Evolutionary conservation across 2,329 filamentous ascomycete species (phyloP), one percentile per base, ranked within the genome.

Genomic region (Microdochium trichocladiopsis): DNA sequence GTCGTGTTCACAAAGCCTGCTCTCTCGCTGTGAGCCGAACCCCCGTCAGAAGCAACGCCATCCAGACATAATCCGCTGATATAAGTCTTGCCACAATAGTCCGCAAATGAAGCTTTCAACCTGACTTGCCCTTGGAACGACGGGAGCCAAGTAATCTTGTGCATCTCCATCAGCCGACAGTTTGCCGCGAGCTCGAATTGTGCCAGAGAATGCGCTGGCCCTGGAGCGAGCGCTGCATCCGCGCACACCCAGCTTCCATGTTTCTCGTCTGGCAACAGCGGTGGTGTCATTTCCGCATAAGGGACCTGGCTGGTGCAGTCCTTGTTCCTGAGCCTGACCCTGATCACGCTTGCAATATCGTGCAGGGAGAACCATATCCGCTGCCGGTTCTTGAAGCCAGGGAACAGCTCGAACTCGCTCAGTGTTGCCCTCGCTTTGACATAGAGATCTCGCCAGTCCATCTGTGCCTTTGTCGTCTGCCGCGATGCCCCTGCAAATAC

Each of bases 381-480:
- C 18, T 50, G 47, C 28, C 60, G 53, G 48, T 61, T 60, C 48
- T 49, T 53, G 25, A 60, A 54, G 3, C 60, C 60, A 12, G 52
- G 53, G 43, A 56, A 57, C 4, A 49, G 31, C 5, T 53, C 51
- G 5, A 52, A 52, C 12, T 47, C 18, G 23, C n/a, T 58, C 25
- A 59, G 49, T 45, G 54, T 56, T n/a, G 50, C 48, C 41, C 51
- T 55, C 22, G 52, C 52, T 28, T 52, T 54, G 22, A 56, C 31
- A 45, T 61, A 61, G 2, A 61, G 23, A 21, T 51, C 31, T 18
- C 58, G 57, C 60, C 58, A 61, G 23, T 60, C 50, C 12, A 52
- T 23, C 47, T 48, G 11, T 54, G 55, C 18, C 51, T 51, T 24
- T 18, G 58, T 56, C 3, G 51, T 45, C 21, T 41, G 50, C 33